Percentiles rank a stretch among this genome's conserved stretches.
phyloP scores from a whole-genome alignment of 2,329 filamentous ascomycete genomes.

The Orbilia ellipsospora region DNA sequence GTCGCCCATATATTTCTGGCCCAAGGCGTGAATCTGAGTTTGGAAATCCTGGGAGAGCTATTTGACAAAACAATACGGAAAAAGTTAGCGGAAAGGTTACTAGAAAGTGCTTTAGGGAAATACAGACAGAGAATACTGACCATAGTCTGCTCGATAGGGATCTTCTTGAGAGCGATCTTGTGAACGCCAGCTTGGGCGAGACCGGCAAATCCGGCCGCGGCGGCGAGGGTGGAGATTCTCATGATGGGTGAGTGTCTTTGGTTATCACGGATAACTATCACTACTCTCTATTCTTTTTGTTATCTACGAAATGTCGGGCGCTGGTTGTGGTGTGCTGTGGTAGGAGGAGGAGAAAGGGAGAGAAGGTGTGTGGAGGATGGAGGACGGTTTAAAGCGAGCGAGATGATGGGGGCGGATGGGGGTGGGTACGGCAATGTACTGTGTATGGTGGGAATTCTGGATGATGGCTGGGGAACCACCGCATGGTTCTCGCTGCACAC shows the following conservation, averaged over 20 bases:
- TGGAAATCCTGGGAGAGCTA: conserved; percentile 68
- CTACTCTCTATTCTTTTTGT: not conserved
- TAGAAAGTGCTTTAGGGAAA: not conserved
- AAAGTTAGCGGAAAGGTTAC: conserved; percentile 14
- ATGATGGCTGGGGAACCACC: conserved; percentile 35
- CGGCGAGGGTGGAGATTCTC: conserved; percentile 50
- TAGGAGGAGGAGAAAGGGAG: conserved; percentile 1
- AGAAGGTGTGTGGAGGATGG: conserved; percentile 10
- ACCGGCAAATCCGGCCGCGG: conserved; percentile 64
- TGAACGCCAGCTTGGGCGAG: conserved; percentile 86
- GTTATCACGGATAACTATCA: conserved; percentile 50
- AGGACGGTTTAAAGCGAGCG: conserved; percentile 6
- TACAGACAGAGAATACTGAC: conserved; percentile 67
- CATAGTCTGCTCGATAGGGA: conserved; percentile 90
- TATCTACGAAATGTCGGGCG: conserved; percentile 14
- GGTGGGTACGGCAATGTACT: not conserved
- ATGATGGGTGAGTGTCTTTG: conserved; percentile 23
- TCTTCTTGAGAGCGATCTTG: conserved; percentile 98
- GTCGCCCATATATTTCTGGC: conserved; percentile 95
- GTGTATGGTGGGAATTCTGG: too few relatives aligned
- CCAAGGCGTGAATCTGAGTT: conserved; percentile 81
- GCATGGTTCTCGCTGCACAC: not conserved
- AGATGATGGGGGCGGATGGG: conserved; percentile 11
- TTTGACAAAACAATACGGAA: not conserved
- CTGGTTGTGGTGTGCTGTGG: conserved; percentile 1